Evolutionary conservation across 495 filamentous ascomycete genomes (phyloP).

Genomic region (Gamarada debralockiae): DNA sequence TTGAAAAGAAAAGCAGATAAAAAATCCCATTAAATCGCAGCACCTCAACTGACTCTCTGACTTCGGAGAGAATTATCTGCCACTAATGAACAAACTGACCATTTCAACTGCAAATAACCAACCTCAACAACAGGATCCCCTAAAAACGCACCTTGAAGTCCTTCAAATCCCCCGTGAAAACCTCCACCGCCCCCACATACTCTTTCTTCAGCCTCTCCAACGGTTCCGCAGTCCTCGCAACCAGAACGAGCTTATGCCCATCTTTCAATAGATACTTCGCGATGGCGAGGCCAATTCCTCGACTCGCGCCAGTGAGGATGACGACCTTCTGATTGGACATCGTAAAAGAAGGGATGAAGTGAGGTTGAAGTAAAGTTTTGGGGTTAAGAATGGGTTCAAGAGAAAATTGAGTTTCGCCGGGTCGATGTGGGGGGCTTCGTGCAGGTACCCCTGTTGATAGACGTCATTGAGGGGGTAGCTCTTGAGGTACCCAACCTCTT

Average conservation of each 20-base stretch:
- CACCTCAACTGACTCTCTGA: no score
- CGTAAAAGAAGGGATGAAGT: neutral
- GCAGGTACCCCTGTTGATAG: no score
- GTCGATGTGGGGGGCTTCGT: no score
- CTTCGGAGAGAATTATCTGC: no score
- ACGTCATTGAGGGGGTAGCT: no score
- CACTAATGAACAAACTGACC: neutral
- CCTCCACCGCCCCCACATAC: conserved; percentile 64
- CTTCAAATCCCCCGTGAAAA: conserved; percentile 71
- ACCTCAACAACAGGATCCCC: neutral
- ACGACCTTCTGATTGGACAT: conserved; percentile 47
- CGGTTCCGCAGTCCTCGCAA: conserved; percentile 65
- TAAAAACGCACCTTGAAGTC: conserved; percentile 54
- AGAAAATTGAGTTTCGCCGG: no score
- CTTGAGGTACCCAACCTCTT: neutral
- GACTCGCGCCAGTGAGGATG: conserved; percentile 67
- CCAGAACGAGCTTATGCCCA: conserved; percentile 67
- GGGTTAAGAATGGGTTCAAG: neutral
- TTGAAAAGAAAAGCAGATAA: no score
- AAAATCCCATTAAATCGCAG: no score
- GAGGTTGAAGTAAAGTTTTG: neutral
- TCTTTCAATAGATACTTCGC: conserved; percentile 65
- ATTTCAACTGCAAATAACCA: neutral
- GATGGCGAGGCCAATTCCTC: conserved; percentile 80
- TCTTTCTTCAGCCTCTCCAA: conserved; percentile 63